Conservation (phyloP, 345 rosid genomes). For the Rhodamnia argentea region DNA sequence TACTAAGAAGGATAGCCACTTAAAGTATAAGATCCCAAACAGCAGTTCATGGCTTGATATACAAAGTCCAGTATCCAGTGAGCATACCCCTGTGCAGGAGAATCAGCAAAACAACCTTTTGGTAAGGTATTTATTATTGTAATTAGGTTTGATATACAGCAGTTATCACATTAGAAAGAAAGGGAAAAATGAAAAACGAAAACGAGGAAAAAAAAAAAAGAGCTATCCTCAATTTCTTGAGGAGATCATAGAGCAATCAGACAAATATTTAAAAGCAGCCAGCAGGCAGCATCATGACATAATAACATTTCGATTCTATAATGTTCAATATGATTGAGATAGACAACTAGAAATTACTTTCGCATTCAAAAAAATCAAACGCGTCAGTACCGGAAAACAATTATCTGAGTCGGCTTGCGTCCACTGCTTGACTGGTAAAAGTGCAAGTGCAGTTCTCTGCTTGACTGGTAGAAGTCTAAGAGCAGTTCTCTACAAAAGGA, state of each 20-base stretch:
- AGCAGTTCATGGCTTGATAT: no score
- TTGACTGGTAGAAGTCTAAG: slow-evolving; percentile 48
- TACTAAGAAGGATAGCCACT: no score
- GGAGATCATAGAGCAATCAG: not conserved
- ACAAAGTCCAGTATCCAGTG: no score
- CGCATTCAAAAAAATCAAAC: not conserved
- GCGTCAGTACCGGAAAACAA: slow-evolving; percentile 57
- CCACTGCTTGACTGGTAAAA: no score
- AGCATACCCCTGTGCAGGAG: no score
- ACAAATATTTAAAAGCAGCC: not conserved
- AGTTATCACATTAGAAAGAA: no score
- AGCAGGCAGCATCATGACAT: not conserved
- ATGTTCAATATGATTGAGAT: not conserved
- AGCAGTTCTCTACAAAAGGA: slow-evolving; percentile 47
- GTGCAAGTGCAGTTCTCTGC: no score
- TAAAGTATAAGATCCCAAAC: no score
- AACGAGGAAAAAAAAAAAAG: no score
- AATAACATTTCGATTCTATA: not conserved
- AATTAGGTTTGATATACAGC: not conserved
- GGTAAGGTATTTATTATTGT: not conserved
- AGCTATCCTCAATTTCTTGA: no score
- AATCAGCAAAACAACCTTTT: no score
- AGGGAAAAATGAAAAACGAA: no score
- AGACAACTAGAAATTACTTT: not conserved
- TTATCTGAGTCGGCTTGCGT: slow-evolving; percentile 65